Evolutionary conservation across 2,329 filamentous ascomycete species (phyloP).

Genomic region (Ophiostoma sp.): DNA sequence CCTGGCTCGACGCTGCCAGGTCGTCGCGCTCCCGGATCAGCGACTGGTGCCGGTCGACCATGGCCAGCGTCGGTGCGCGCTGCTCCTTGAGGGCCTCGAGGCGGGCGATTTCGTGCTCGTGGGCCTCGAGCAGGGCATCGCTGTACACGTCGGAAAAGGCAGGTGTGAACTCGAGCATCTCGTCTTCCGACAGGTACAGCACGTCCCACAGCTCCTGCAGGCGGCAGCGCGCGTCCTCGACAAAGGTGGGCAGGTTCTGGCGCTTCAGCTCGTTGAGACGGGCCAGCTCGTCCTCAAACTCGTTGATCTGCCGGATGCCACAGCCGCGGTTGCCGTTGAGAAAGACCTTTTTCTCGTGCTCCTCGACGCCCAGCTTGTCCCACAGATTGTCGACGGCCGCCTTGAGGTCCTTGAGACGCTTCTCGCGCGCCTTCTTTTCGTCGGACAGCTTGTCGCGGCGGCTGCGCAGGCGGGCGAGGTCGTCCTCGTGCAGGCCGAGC

Average conservation of each 20-base stretch:
- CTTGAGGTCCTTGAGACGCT: conserved; percentile 67
- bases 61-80: conserved; percentile 72
- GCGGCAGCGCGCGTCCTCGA: conserved; percentile 86
- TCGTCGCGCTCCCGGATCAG: conserved; percentile 83
- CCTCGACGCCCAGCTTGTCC: conserved; percentile 80
- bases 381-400: conserved; percentile 77
- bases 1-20: conserved; percentile 83
- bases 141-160: conserved; percentile 97
- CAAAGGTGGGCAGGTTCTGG: conserved; percentile 91
- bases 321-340: conserved; percentile 83
- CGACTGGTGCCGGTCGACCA: conserved; percentile 77
- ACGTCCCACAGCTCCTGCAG: conserved; percentile 94
- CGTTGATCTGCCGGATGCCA: conserved; percentile 85
- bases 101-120: conserved; percentile 82
- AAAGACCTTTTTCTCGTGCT: conserved; percentile 78
- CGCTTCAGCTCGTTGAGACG: conserved; percentile 87
- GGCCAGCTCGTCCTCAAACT: conserved; percentile 85
- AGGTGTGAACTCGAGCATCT: conserved; percentile 97
- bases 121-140: conserved; percentile 87
- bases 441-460: conserved; percentile 79
- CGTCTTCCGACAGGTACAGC: conserved; percentile 91
- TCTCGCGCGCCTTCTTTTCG: conserved; percentile 83
- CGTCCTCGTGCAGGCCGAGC: conserved; percentile 83
- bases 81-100: conserved; percentile 81
- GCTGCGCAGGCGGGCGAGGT: conserved; percentile 64